Evolutionary conservation across 208 protist species (phyloP).

Genomic region (Crithidia sp.): DNA sequence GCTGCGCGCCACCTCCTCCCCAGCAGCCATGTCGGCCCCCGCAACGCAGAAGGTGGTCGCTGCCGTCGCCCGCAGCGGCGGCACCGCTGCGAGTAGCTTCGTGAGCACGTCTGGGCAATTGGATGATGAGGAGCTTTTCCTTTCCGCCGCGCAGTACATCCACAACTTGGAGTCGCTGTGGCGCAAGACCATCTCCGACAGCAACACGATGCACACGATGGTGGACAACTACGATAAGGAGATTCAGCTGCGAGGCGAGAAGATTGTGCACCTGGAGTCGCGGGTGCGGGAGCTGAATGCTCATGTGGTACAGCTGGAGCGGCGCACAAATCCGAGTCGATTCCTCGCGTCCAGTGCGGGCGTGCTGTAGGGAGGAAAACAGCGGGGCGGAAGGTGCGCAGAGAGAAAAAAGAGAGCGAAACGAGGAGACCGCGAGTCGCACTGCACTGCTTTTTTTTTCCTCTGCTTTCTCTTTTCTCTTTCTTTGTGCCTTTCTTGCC

Average conservation of each 20-base stretch:
- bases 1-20: constrained; percentile 5
- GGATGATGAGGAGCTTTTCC: constrained; percentile 61
- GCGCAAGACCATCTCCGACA: constrained; percentile 46
- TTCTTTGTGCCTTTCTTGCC: constrained; percentile 5
- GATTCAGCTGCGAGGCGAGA: constrained; percentile 45
- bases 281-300: constrained; percentile 45
- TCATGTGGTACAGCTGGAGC: constrained; percentile 43
- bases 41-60: constrained; percentile 4
- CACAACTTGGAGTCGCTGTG: constrained; percentile 66
- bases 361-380: too few relatives aligned
- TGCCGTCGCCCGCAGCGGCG: constrained; percentile 8
- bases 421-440: not conserved
- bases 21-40: not conserved
- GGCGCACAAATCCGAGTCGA: constrained; percentile 8
- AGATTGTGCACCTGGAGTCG: constrained; percentile 48
- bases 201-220: constrained; percentile 44
- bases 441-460: not conserved
- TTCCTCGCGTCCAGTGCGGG: too few relatives aligned
- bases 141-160: constrained; percentile 62
- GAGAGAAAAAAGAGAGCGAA: not conserved
- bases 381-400: not conserved
- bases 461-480: not conserved
- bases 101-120: constrained; percentile 10
- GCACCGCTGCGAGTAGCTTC: not conserved
- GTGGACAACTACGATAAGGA: constrained; percentile 39